Conservation (phyloP, 441 rosid genomes). For the Arabidopsis hybrid region DNA sequence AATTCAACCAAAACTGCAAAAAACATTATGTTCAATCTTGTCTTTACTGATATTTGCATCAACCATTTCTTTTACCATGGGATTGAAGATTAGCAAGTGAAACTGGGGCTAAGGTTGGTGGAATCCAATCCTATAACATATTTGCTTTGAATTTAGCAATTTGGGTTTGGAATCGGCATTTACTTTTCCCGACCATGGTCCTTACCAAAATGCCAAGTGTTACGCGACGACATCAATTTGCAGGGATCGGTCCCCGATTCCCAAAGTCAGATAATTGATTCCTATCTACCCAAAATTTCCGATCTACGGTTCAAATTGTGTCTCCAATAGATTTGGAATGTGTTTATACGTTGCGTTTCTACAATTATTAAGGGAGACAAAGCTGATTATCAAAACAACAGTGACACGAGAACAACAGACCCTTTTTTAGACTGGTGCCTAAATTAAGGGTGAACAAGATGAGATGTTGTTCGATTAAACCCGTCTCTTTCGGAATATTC, state of each 20-base stretch:
- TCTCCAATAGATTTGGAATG: constrained; percentile 3
- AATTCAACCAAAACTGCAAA: not conserved
- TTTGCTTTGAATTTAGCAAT: constrained; percentile 19
- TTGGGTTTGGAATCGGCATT: constrained; percentile 22
- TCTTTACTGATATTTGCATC: not conserved
- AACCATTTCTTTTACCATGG: not conserved
- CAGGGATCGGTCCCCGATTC: constrained; percentile 5
- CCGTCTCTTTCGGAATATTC: not conserved
- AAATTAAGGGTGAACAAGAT: no score
- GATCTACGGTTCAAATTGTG: not conserved
- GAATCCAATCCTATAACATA: constrained; percentile 22
- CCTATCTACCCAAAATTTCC: not conserved
- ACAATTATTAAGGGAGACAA: not conserved
- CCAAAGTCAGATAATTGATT: not conserved
- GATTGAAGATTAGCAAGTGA: not conserved
- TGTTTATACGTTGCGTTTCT: constrained; percentile 6
- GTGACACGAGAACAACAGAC: not conserved
- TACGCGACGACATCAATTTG: not conserved
- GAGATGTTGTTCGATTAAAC: not conserved
- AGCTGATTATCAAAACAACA: not conserved
- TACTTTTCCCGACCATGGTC: constrained; percentile 18
- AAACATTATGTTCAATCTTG: not conserved
- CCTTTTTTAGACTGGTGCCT: no score
- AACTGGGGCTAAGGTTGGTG: not conserved
- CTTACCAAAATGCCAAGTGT: constrained; percentile 12